Evolutionary conservation across 1,284 basidiomycete genomes (phyloP), one percentile per base, ranked within the genome.

Genomic region (Austroboletus novae-zelandiae): DNA sequence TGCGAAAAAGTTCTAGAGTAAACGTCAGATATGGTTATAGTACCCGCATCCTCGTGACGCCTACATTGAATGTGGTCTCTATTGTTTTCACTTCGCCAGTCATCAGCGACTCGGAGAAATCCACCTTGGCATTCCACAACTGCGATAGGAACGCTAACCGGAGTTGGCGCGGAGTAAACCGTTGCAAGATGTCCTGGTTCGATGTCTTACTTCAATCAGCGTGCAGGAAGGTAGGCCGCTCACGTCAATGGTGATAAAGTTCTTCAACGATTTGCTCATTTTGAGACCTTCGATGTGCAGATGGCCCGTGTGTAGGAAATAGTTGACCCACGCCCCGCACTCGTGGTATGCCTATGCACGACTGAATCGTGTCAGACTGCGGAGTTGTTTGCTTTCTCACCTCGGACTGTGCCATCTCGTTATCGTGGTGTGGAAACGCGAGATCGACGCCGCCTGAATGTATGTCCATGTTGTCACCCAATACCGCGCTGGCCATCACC

Each of bases 261-360:
- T 99, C 72, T 99, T 99, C 53, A 99, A 74, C 9, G 94, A 97
- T 73, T 99, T 99, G 74, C 91, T 94, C 97, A 99, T 99, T 72
- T 99, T 99, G 55, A 98, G 76, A 17, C 97, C 97, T 69, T 98
- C 95, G 62, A 99, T 99, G 71, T 99, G 95, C 34, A 99, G 75
- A 74, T 99, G 97, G 5, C 97, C 97, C 0, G 96, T 99, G 71
- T 99, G 97, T 48, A 99, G 73, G 74, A 99, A 99, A 71, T 99
- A 99, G 71, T 98, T 98, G 62, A 99, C 94, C 97, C 97, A 99
- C 65, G 94, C 83, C 29, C 77, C 72, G 74, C 93, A 97, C 56
- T 90, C 83, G 69, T 98, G 94, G 71, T 91, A 97, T 4, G 94
- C 94, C 91, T 94, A 54, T 32, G 45, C 46, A 27, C 31, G 17